Evolutionary conservation across 306 rosid genomes (phyloP), one percentile per base, ranked within the genome.

Genomic region (Casuarina equisetifolia): DNA sequence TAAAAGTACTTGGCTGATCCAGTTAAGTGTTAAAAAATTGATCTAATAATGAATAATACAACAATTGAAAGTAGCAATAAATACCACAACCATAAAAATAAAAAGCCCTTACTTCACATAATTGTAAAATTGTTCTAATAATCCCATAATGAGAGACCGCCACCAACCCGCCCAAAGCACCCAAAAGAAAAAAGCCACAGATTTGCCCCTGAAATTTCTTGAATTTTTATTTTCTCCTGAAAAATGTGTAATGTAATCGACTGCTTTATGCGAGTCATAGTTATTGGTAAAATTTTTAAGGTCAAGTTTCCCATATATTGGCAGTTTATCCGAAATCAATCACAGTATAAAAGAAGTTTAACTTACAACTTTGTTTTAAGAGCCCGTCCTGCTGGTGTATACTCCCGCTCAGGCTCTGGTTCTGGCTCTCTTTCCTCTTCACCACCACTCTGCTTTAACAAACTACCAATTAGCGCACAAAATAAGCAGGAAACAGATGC

Each of bases 381-480:
- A 77, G 99, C 97, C 57, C 98, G 94, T 81, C 99, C 99, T 49
- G 99, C 99, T 16, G 97, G 92, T 48, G 99, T 96, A 81, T 96
- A 96, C 80, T 92, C 98, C 68, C 91, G 92, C 84, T 82, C 97
- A 8, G 96, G 98, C 87, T 91, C 99, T 38, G 97, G 99, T 80
- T 87, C 98, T 8, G 87, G 97, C 69, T 72, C 93, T 70, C 77
- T 87, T 66, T 89, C 99, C 72, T 90, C 93, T 74, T 92, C 97
- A 35, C 85, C 96, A 32, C 92, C 91, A 86, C 93, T 86, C 99
- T 92, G 98, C 77, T 78, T 73, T 75, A 54, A 75, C 78, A 81
- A 79, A 70, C 76, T 64, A 73, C 81, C 74, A 73, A 72, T 79
- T 76, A 76, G 75, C 76, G 82, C 61, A 72, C 43, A 38, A 25